phyloP scores from a whole-genome alignment of 768 basidiomycete species.

The Jaapia argillacea region DNA sequence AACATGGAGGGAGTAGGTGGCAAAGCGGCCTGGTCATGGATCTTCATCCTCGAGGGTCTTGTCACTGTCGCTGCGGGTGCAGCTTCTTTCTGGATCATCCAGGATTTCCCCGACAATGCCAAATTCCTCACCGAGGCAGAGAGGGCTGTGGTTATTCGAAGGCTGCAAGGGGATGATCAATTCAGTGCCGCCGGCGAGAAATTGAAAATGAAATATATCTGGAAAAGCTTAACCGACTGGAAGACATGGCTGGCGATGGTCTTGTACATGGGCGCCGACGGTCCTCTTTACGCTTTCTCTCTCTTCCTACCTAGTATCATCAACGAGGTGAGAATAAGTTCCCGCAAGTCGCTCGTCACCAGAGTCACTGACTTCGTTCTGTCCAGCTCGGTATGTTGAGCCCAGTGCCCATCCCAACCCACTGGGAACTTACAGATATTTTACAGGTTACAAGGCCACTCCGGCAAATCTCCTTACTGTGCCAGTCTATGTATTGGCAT shows the following conservation, averaged over 20 bases:
- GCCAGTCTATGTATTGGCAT: slow-evolving; percentile 65
- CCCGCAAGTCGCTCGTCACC: too few species aligned
- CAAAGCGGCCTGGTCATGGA: slow-evolving; percentile 60
- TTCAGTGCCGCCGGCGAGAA: slow-evolving; percentile 66
- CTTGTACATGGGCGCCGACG: slow-evolving; percentile 45
- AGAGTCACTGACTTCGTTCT: too few species aligned
- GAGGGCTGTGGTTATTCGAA: slow-evolving; percentile 51
- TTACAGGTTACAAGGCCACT: slow-evolving; percentile 52
- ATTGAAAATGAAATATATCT: slow-evolving; percentile 47
- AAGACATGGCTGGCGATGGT: slow-evolving; percentile 59
- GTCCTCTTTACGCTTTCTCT: slow-evolving; percentile 68
- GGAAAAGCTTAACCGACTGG: slow-evolving; percentile 54
- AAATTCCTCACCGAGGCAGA: slow-evolving; percentile 68
- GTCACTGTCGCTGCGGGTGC: slow-evolving; percentile 56
- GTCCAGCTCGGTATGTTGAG: slow-evolving; percentile 32
- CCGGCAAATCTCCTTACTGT: slow-evolving; percentile 70
- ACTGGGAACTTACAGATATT: slow-evolving; percentile 4
- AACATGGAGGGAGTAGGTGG: slow-evolving; percentile 65
- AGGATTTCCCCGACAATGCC: slow-evolving; percentile 78
- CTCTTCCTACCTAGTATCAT: slow-evolving; percentile 77
- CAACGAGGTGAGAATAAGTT: slow-evolving; percentile 48
- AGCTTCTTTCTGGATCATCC: slow-evolving; percentile 66
- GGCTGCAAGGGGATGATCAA: slow-evolving; percentile 58
- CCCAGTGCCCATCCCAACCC: not conserved
- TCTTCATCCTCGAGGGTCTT: slow-evolving; percentile 69